Conservation (phyloP, 1,139 yeast genomes). For the Magnusiomyces fungicola region DNA sequence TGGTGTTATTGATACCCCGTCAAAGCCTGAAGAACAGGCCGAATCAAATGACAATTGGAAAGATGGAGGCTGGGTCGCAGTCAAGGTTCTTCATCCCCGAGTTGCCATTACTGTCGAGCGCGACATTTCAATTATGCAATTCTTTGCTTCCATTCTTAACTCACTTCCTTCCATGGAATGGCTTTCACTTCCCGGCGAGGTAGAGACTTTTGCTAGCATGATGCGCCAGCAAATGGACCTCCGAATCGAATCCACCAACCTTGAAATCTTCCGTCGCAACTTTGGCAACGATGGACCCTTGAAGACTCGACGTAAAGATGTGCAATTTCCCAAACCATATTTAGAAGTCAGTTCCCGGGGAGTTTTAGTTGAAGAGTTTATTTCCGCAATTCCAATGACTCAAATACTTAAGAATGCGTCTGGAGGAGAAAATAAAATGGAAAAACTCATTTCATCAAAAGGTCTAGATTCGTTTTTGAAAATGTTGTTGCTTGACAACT, state of each 20-base stretch:
- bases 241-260: slow-evolving; percentile 79
- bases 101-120: slow-evolving; percentile 67
- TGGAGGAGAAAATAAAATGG: slow-evolving; percentile 42
- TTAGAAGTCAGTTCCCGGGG: slow-evolving; percentile 57
- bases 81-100: slow-evolving; percentile 85
- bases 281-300: slow-evolving; percentile 43
- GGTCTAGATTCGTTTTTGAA: slow-evolving; percentile 86
- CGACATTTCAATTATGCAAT: slow-evolving; percentile 75
- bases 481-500: slow-evolving; percentile 87
- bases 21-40: too few species aligned
- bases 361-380: slow-evolving; percentile 78
- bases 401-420: slow-evolving; percentile 46
- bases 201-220: slow-evolving; percentile 73
- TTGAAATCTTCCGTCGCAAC: slow-evolving; percentile 59
- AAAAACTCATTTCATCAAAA: slow-evolving; percentile 75
- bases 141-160: slow-evolving; percentile 66
- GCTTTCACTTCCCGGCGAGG: slow-evolving; percentile 93
- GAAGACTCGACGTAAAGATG: slow-evolving; percentile 39
- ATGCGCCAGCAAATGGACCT: slow-evolving; percentile 87
- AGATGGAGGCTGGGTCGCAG: slow-evolving; percentile 65
- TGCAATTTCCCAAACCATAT: slow-evolving; percentile 78
- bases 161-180: slow-evolving; percentile 92
- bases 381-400: slow-evolving; percentile 78
- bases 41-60: too few species aligned
- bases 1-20: slow-evolving; percentile 30